Conservation (phyloP, 345 rosid genomes). For the Leavenworthia alabamica region DNA sequence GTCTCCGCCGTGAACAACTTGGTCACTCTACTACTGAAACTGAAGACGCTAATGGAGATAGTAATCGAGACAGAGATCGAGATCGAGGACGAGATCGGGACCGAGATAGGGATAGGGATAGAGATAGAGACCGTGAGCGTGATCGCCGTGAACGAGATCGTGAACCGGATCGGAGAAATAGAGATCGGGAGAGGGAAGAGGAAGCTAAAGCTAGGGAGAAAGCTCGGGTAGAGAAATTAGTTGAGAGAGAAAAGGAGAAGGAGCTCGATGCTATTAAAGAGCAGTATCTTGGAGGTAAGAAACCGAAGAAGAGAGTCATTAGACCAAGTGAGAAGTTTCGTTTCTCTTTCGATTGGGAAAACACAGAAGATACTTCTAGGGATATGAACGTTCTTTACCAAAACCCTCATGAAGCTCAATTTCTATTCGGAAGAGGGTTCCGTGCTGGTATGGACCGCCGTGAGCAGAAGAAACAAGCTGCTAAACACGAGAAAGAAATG, state of each 20-base stretch:
- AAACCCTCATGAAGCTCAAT: slow-evolving; percentile 95
- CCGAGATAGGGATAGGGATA: slow-evolving; percentile 33
- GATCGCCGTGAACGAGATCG: slow-evolving; percentile 50
- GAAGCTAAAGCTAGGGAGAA: slow-evolving; percentile 56
- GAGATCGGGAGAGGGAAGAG: slow-evolving; percentile 69
- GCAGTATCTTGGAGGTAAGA: slow-evolving; percentile 85
- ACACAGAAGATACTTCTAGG: slow-evolving; percentile 83
- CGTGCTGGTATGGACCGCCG: slow-evolving; percentile 94
- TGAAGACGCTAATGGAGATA: slow-evolving; percentile 9
- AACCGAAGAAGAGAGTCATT: slow-evolving; percentile 89
- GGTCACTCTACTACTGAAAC: slow-evolving; percentile 18
- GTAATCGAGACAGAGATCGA: slow-evolving; percentile 23
- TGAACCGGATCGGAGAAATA: slow-evolving; percentile 30
- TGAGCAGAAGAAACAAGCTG: slow-evolving; percentile 93
- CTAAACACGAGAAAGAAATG: slow-evolving; percentile 85
- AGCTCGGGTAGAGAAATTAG: slow-evolving; percentile 61
- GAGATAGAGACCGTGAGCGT: slow-evolving; percentile 37
- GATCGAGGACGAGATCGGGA: slow-evolving; percentile 35
- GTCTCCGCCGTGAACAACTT: slow-evolving; percentile 37
- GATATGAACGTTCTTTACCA: slow-evolving; percentile 81
- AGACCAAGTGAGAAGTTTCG: slow-evolving; percentile 91
- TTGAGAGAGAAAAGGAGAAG: slow-evolving; percentile 73
- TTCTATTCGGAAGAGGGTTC: slow-evolving; percentile 84
- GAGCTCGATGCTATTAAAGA: slow-evolving; percentile 80
- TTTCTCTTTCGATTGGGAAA: slow-evolving; percentile 94